phyloP scores from a whole-genome alignment of 2,329 filamentous ascomycete species.

The Microsporum canis region DNA sequence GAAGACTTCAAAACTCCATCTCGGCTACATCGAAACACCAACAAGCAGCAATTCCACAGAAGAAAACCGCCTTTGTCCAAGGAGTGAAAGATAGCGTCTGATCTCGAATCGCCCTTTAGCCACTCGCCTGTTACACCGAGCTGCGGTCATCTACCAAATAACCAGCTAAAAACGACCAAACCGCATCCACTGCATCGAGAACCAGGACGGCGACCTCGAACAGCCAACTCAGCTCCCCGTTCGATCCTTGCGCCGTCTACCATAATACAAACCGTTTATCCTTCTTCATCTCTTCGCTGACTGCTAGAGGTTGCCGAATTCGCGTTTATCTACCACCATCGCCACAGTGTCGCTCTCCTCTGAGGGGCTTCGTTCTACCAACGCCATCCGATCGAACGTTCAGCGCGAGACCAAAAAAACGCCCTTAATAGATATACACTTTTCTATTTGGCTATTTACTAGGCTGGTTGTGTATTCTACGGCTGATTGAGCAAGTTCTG shows the following conservation, averaged over 20 bases:
- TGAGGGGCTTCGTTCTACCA: not conserved
- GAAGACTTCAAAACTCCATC: not conserved
- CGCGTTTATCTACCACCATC: not conserved
- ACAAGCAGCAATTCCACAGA: not conserved
- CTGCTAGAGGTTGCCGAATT: not conserved
- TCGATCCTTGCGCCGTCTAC: not conserved
- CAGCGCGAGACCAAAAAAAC: not conserved
- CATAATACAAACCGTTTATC: not conserved
- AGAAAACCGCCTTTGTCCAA: not conserved
- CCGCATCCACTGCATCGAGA: not conserved
- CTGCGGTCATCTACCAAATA: not conserved
- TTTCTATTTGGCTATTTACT: not conserved
- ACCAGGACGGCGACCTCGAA: not conserved
- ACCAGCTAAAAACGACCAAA: not conserved
- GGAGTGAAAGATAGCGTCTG: not conserved
- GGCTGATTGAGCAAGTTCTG: not conserved
- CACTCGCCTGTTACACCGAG: constrained; percentile 1
- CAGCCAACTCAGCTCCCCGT: not conserved
- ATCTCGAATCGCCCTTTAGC: not conserved
- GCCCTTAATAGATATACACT: not conserved
- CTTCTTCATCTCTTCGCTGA: not conserved
- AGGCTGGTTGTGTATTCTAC: not conserved
- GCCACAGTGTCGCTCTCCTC: not conserved
- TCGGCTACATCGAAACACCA: not conserved
- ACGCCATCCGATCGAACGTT: not conserved